Evolutionary conservation across 75 land plant genomes (phyloP), one percentile per base, ranked within the genome.

Genomic region (Picea sitchensis): DNA sequence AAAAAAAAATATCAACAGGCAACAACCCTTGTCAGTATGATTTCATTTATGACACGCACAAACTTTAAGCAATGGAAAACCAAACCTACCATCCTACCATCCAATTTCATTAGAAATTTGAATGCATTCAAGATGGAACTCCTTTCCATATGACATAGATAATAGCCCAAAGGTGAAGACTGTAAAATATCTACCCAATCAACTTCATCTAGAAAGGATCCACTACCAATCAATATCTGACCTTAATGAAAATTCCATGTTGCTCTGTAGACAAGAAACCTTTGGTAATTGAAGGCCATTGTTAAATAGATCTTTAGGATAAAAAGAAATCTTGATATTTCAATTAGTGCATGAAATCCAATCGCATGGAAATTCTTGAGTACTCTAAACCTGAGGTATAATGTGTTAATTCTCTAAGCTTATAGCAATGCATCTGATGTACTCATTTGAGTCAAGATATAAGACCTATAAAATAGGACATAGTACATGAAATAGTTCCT

Each of bases 1-100:
- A 88, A 0, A 21, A 32, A 65, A 4, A 13, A 44, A 76, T 20
- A 59, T n/a, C 5, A 58, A 78, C n/a, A 23, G 14, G 21, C 20
- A 51, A 81, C 5, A 59, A 38, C 20, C 32, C 56, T 62, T 78
- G 51, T 78, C 79, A 57, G 77, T 21, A 14, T 36, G n/a, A 14
- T 36, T 78, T 38, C 15, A 68, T 71, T 71, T 71, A 21, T 71
- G 12, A 36, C 73, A 18, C 36, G 20, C 5, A 44, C 0, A n/a
- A 71, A 71, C 1, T 18, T 71, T 6, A 38, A 47, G 23, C 54
- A 71, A 9, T 71, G 13, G 21, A 69, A 71, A 41, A 71, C 20
- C 21, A 71, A 71, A 71, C 44, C 44, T 41, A 36, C 44, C 5
- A 41, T 41, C 44, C 26, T 41, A 44, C 3, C n/a, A 71, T 71